A percentile compares a stretch with the other conserved stretches of the same genome.
These are phyloP conservation scores for Allantophomopsis cytisporea DNA, from an alignment of 2,329 filamentous ascomycete species.

Conservation along the genomic window DNA sequence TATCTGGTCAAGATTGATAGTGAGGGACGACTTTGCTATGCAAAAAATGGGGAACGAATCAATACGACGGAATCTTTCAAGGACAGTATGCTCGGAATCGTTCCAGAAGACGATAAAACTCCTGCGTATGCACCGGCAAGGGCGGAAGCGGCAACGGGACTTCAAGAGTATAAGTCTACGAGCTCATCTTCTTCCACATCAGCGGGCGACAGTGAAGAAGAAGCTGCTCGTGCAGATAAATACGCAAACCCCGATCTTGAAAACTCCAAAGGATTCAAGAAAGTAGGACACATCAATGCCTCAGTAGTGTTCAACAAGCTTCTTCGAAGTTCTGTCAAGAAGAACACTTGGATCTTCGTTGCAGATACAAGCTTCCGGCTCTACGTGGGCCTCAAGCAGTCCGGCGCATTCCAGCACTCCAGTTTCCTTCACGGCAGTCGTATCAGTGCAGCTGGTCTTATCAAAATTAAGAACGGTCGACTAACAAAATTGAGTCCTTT, in stretches of 20 bases:
- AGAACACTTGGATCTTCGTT: conserved; percentile 91
- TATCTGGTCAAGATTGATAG: conserved; percentile 69
- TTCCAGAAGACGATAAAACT: conserved; percentile 44
- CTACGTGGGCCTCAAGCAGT: conserved; percentile 83
- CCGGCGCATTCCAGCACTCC: conserved; percentile 80
- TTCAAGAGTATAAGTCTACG: conserved; percentile 13
- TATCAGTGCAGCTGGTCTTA: conserved; percentile 70
- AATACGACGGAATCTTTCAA: conserved; percentile 64
- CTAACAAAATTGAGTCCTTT: conserved; percentile 58
- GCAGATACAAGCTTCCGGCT: conserved; percentile 74
- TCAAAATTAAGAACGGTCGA: conserved; percentile 72
- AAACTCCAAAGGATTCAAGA: conserved; percentile 43
- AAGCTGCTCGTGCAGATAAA: conserved; percentile 46
- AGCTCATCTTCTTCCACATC: conserved; percentile 17
- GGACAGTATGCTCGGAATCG: conserved; percentile 67
- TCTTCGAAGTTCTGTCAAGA: conserved; percentile 64
- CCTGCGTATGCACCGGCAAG: conserved; percentile 29
- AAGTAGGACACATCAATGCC: conserved; percentile 53
- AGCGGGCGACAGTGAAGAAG: conserved; percentile 25
- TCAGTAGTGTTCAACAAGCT: conserved; percentile 68
- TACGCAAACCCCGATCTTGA: conserved; percentile 53
- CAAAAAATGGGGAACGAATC: conserved; percentile 66
- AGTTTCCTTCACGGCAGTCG: conserved; percentile 76
- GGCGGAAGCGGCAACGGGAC: conserved; percentile 11
- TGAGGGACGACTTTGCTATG: conserved; percentile 72